These are phyloP conservation scores for Colletotrichum sp. DNA, from an alignment of 2,329 filamentous ascomycete species.

Conservation along the genomic window DNA sequence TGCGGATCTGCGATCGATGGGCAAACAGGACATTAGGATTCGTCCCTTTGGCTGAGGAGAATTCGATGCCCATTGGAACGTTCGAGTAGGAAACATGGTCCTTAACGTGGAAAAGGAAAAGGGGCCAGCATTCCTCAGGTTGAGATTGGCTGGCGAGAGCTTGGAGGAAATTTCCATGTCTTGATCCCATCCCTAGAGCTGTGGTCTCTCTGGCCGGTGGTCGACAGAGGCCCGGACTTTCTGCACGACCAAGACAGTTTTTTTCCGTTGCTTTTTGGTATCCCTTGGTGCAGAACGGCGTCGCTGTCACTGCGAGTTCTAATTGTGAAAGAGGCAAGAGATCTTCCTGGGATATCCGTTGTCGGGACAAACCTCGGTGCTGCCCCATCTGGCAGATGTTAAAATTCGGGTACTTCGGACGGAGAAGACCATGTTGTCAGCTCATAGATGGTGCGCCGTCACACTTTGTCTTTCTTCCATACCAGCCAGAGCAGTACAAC, in stretches of 20 bases:
- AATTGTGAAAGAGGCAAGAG: not conserved
- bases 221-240: not conserved
- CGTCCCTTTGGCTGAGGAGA: not conserved
- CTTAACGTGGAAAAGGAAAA: not conserved
- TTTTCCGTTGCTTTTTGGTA: conserved; percentile 4
- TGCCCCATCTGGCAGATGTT: not conserved
- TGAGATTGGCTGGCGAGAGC: not conserved
- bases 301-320: not conserved
- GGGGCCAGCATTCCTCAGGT: not conserved
- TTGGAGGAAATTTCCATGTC: not conserved
- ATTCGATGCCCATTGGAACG: not conserved
- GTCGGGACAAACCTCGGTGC: not conserved
- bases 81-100: not conserved
- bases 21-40: not conserved
- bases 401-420: not conserved
- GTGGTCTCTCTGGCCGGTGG: not conserved
- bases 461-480: conserved; percentile 14
- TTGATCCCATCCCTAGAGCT: not conserved
- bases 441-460: not conserved
- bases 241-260: not conserved
- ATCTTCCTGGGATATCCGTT: not conserved
- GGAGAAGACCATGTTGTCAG: not conserved
- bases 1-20: not conserved
- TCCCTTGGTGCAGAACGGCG: conserved; percentile 7
- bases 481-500: conserved; percentile 1